Base-by-base conservation (phyloP, 164 flowering plant genomes). In the Euptelea pleiosperma region DNA sequence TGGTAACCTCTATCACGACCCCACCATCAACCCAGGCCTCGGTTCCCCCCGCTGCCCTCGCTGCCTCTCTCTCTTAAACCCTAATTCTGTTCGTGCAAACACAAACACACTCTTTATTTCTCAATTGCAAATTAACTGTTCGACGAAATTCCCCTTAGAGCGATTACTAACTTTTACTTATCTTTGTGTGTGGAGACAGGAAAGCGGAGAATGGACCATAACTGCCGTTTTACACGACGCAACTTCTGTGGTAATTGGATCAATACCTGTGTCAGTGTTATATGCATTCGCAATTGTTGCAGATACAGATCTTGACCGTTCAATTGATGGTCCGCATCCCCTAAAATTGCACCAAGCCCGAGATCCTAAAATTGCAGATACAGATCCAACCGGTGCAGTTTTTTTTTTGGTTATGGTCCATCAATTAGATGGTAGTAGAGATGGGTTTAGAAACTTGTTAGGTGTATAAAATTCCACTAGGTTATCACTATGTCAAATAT, bases 41-140 rank as follows among this genome's bases (percentile, higher is more conserved):
- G 98, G 98, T 21, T 70, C 81, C 7, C 58, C 93, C 29, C 85
- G 96, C 14, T 89, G 96, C 67, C 96, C 98, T 63, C 96, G 96
- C 33, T 92, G 98, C 57, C 86, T 92, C 54, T 87, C 98, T 29
- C 85, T 77, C 65, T 21, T 89, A 48, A 58, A 79, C 70, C 79
- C 90, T 39, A 40, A 71, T 51, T 62, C 86, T 1, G 96, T 91
- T 73, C 3, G 45, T 55, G n/a, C n/a, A n/a, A n/a, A n/a, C n/a
- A n/a, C n/a, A n/a, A n/a, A 7, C 51, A 35, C 57, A 41, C 34
- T 60, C 41, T 18, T 2, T 31, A 10, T 25, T 19, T 49, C 28
- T 18, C 29, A 33, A 1, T n/a, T 21, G 62, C 59, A 57, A 0
- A 6, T 24, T 34, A 61, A 19, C 16, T 72, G 64, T 45, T 63